Conservation (phyloP, 257 asterid genomes). For the Przewalskia tangutica region DNA sequence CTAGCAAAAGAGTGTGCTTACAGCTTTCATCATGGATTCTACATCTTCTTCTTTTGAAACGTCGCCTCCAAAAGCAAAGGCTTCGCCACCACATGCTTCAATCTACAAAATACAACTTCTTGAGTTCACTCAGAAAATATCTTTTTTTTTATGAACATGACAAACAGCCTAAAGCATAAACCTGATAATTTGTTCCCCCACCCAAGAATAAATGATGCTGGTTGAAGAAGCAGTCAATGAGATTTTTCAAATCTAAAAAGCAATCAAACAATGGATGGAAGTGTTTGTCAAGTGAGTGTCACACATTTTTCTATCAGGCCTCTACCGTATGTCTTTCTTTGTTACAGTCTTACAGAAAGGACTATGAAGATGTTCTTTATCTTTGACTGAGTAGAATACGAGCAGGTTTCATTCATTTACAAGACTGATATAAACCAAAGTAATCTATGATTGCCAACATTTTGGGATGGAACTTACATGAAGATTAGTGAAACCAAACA, state of each 20-base stretch:
- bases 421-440: background rate
- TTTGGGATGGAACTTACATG: background rate
- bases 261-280: background rate
- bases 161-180: background rate
- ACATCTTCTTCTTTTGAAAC: conserved; percentile 96
- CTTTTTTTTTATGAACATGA: background rate
- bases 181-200: background rate
- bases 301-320: background rate
- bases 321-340: too few species aligned
- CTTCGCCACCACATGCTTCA: conserved; percentile 84
- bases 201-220: background rate
- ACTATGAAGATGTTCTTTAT: too few species aligned
- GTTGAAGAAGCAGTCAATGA: background rate
- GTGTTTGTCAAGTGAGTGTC: background rate
- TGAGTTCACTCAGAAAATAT: background rate
- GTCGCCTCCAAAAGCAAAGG: conserved; percentile 87
- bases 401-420: background rate
- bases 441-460: background rate
- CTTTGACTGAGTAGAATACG: background rate
- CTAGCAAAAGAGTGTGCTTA: conserved; percentile 14
- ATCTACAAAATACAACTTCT: conserved; percentile 35
- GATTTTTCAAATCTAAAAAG: background rate
- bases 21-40: conserved; percentile 86
- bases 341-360: too few species aligned
- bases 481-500: background rate